Evolutionary conservation across 805 yeast genomes (phyloP).

Genomic region (Pichia cabralensis): DNA sequence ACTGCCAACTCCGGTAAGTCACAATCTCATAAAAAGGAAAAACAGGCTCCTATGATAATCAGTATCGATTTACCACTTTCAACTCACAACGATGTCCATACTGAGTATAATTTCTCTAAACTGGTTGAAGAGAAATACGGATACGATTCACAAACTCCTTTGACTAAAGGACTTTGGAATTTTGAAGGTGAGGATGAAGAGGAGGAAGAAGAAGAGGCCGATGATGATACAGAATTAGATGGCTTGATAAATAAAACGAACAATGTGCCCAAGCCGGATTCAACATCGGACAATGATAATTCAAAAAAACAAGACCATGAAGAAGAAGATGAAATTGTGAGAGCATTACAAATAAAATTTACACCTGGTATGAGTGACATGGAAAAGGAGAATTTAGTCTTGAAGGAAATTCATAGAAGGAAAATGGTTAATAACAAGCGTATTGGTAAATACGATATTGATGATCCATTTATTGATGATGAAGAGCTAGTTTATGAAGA

Average conservation of each 20-base stretch:
- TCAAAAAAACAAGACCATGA: slow-evolving; percentile 12
- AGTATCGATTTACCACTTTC: slow-evolving; percentile 26
- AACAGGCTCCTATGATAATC: slow-evolving; percentile 6
- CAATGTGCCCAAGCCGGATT: slow-evolving; percentile 23
- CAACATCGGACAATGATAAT: slow-evolving; percentile 8
- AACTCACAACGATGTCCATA: slow-evolving; percentile 44
- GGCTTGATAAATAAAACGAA: slow-evolving; percentile 23
- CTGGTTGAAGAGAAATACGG: slow-evolving; percentile 82
- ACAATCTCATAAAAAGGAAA: too few relatives aligned
- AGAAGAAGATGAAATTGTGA: slow-evolving; percentile 23
- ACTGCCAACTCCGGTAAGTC: too few relatives aligned
- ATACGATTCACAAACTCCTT: slow-evolving; percentile 58
- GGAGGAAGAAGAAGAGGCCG: slow-evolving; percentile 28
- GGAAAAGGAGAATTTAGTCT: slow-evolving; percentile 24
- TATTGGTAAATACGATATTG: slow-evolving; percentile 83
- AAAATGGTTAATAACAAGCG: slow-evolving; percentile 50
- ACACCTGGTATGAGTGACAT: slow-evolving; percentile 25
- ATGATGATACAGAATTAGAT: slow-evolving; percentile 18
- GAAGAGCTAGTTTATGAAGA: slow-evolving; percentile 89
- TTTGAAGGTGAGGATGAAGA: slow-evolving; percentile 33
- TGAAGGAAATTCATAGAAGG: slow-evolving; percentile 25
- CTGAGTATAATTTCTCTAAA: slow-evolving; percentile 60
- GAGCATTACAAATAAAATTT: slow-evolving; percentile 21
- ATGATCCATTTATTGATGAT: slow-evolving; percentile 96
- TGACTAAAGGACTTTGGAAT: slow-evolving; percentile 20